These are phyloP conservation scores for Quercus lobata DNA, from an alignment of 331 rosid species.

Conservation along the genomic window DNA sequence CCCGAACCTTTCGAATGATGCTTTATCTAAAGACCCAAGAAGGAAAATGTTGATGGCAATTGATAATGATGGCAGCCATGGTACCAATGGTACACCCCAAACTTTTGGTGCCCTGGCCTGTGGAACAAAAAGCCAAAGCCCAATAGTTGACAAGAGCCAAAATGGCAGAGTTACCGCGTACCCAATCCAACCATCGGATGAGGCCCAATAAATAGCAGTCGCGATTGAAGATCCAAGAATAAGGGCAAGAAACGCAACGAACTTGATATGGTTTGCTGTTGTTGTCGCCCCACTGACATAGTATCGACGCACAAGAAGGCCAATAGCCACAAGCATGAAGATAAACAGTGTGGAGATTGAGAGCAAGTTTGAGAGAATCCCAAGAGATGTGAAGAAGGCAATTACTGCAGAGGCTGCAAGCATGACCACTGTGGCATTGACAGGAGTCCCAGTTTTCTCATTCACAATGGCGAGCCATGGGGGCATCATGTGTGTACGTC, in stretches of 20 bases:
- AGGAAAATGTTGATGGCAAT: constrained; percentile 62
- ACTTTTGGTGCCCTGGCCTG: constrained; percentile 46
- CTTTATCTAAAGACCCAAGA: constrained; percentile 57
- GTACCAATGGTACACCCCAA: constrained; percentile 75
- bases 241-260: constrained; percentile 27
- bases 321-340: constrained; percentile 60
- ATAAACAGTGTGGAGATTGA: constrained; percentile 67
- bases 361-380: constrained; percentile 44
- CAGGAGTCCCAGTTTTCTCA: constrained; percentile 58
- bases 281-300: constrained; percentile 46
- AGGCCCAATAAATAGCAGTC: constrained; percentile 37
- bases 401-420: constrained; percentile 49
- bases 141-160: constrained; percentile 45
- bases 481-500: constrained; percentile 85
- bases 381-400: constrained; percentile 61
- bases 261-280: constrained; percentile 21
- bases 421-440: constrained; percentile 72
- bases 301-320: constrained; percentile 57
- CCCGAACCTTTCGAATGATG: constrained; percentile 51
- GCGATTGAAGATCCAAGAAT: constrained; percentile 37
- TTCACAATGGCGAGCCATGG: constrained; percentile 82
- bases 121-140: constrained; percentile 47
- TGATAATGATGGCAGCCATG: constrained; percentile 57
- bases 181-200: constrained; percentile 43
- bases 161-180: constrained; percentile 31